Base-by-base conservation (phyloP, 208 protist species). In the Trypanosoma boissoni region DNA sequence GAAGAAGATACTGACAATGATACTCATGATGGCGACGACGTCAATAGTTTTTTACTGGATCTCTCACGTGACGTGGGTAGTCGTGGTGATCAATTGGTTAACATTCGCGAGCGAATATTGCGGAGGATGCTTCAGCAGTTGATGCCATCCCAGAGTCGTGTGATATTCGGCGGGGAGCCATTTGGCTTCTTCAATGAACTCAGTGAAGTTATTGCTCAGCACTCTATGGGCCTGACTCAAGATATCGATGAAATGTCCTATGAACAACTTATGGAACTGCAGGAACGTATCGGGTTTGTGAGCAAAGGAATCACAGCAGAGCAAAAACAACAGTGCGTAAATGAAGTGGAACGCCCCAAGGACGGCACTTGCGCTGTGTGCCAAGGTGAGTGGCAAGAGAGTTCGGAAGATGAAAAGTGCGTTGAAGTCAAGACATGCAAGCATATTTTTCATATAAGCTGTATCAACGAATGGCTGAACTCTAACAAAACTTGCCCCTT, bases 241-340 rank as follows among this genome's bases (percentile, higher is more conserved):
- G 85, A 95, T 41, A 63, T 95, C 12, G 88, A 95, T 48, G 71
- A 91, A 26, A 95, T 95, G 88, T 75, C 67, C 8, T 95, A 95
- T 64, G 88, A 95, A 64, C 71, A 95, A 65, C 72, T 95, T 24
- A 72, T 92, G 42, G 85, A 78, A 68, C 64, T 95, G 21, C 74
- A 88, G 64, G 85, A 95, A 54, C 64, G 76, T 18, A 91, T 92
- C 8, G 88, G 88, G 27, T 80, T 64, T 56, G 84, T 94, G n/a
- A 90, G 79, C 70, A 88, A 87, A 39, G 85, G 83, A 6, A 61
- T 92, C 29, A 67, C 57, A 4, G 60, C 56, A 7, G 74, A 68
- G 18, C 57, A 74, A 27, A 39, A 89, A 9, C 49, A 44, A 16
- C 28, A 71, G 28, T 85, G 76, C 63, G 32, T 58, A 3, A 57